Evolutionary conservation across 768 basidiomycete species (phyloP), one percentile per base, ranked within the genome.

Genomic region (Mycena amicta): DNA sequence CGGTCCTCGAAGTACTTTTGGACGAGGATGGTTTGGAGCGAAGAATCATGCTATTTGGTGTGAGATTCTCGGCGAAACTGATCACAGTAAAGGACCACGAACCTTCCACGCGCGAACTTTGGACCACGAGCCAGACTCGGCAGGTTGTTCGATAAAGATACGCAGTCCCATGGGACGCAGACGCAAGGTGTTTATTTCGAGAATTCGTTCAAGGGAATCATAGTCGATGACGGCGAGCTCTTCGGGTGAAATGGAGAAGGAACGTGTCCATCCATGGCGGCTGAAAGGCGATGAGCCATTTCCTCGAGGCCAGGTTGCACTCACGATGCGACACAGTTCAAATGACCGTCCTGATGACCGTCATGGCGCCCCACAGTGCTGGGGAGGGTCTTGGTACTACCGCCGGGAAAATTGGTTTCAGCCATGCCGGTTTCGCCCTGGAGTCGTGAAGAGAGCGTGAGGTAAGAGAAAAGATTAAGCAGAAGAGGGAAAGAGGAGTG

Each of bases 241-340:
- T 12, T 63, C 63, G 18, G 66, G 61, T 3, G 65, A 58, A 8
- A 69, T 60, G 25, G 63, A 62, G 46, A 69, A 66, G 30, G 59
- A 59, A 25, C 68, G 62, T 15, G 66, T 63, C 68, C 68, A 69
- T 25, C 68, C 68, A 58, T 66, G 65, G 20, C 68, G 66, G 41
- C 68, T 69, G 30, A 25, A 41, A 27, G 18, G n/a, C n/a, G n/a
- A n/a, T n/a, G n/a, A n/a, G n/a, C n/a, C n/a, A n/a, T n/a, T n/a
- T n/a, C n/a, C n/a, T n/a, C n/a, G n/a, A n/a, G n/a, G n/a, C n/a
- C n/a, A n/a, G n/a, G n/a, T n/a, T 37, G 4, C 28, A 50, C 62
- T 22, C 39, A 61, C 65, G 59, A n/a, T 12, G 62, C 65, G 12
- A 66, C 26, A 15, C 65, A 66, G 27, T 66, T 66, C 5, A 66